phyloP scores from a whole-genome alignment of 148 eudicot species.

The Amaranthus cruentus region DNA sequence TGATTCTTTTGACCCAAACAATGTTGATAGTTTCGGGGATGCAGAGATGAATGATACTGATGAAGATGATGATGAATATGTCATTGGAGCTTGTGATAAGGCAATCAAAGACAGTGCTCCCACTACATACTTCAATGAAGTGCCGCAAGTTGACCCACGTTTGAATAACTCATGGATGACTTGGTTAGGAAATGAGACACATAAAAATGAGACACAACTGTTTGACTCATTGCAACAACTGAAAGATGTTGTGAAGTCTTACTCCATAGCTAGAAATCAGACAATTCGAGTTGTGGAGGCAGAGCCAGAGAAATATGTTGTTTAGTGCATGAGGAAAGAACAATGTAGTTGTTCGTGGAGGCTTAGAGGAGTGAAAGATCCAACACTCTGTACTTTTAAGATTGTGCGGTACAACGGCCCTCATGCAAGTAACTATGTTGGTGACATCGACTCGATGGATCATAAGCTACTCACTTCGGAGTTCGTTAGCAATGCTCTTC shows the following conservation, averaged over 20 bases:
- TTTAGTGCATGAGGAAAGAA: not conserved
- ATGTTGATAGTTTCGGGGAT: not conserved
- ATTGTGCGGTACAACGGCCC: not conserved
- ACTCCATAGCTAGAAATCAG: not conserved
- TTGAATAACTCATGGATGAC: not conserved
- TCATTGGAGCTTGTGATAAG: not conserved
- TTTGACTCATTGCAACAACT: not conserved
- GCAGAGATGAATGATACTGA: not conserved
- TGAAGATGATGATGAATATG: not conserved
- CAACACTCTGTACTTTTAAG: not conserved
- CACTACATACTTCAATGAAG: not conserved
- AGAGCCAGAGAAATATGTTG: not conserved
- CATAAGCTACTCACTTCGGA: not conserved
- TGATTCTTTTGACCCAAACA: not conserved
- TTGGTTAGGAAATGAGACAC: not conserved
- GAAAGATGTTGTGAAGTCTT: not conserved
- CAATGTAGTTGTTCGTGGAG: not conserved
- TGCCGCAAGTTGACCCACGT: not conserved
- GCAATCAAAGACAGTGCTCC: not conserved
- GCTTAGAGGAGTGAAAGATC: no score
- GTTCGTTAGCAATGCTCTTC: not conserved
- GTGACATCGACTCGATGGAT: not conserved
- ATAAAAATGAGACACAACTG: not conserved
- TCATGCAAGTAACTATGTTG: slow-evolving; percentile 2
- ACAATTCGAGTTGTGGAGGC: not conserved